Percentiles rank a stretch among this genome's conserved stretches.
phyloP scores from a whole-genome alignment of 257 asterid genomes.

The Linderniella brevidens region DNA sequence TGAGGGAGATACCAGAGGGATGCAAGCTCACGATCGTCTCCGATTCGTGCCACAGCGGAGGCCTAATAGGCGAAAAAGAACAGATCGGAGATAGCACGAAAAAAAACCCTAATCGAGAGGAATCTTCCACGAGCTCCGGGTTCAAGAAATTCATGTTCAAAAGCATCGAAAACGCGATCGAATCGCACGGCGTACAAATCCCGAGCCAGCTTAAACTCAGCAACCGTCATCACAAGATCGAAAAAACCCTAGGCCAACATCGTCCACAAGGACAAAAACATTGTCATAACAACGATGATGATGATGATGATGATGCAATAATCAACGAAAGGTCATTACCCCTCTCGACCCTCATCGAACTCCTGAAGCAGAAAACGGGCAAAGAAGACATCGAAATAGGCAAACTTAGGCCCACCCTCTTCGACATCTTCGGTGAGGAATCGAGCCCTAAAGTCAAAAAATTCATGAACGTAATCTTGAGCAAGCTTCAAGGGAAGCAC shows the following conservation, averaged over 20 bases:
- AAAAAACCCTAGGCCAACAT: conserved; percentile 22
- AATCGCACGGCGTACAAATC: conserved; percentile 53
- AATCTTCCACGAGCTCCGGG: conserved; percentile 32
- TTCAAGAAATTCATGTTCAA: conserved; percentile 49
- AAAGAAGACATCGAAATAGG: conserved; percentile 86
- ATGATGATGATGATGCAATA: no score
- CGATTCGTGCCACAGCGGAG: conserved; percentile 93
- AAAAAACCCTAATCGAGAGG: conserved; percentile 15
- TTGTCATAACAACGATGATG: no score
- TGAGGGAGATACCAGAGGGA: conserved; percentile 60
- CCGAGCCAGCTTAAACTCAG: conserved; percentile 24
- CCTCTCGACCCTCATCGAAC: conserved; percentile 58
- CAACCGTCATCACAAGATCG: conserved; percentile 12
- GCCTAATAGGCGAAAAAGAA: conserved; percentile 78
- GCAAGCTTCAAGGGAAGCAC: conserved; percentile 35
- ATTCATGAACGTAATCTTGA: conserved; percentile 72
- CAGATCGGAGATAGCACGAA: conserved; percentile 77
- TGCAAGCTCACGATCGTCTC: conserved; percentile 76
- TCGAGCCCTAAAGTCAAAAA: conserved; percentile 89
- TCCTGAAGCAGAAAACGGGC: conserved; percentile 81
- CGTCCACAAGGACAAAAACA: conserved; percentile 11
- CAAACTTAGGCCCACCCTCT: conserved; percentile 71
- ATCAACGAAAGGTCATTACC: conserved; percentile 57
- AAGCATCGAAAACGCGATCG: conserved; percentile 50
- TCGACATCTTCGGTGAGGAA: conserved; percentile 75